Base-by-base conservation (phyloP, 495 filamentous ascomycete species). In the Penicillium cinerascens region DNA sequence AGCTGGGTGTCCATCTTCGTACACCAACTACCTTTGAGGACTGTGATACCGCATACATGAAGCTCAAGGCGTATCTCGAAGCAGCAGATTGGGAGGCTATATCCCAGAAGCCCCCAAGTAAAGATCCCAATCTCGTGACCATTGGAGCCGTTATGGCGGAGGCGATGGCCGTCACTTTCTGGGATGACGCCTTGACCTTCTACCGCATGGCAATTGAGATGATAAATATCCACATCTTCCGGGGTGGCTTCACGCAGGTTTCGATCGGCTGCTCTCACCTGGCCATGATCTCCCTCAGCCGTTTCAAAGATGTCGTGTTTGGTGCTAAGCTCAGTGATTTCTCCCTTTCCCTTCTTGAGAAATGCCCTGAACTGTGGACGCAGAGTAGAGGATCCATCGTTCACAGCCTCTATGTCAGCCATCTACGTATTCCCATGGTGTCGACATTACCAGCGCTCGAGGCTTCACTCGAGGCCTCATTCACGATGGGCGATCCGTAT, bases 91-190 rank as follows among this genome's bases (percentile, higher is more conserved):
- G 82, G 37, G 74, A 79, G 15, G 66, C 78, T 29, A 59, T 87
- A 7, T 58, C 83, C 4, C 70, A 73, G 18, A 80, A 79, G 22
- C 74, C 79, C 3, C 55, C 75, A 42, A 68, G 69, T 39, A 69
- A 74, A 21, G 82, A 88, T 53, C 68, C 77, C 4, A 75, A 68
- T 22, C 61, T 89, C 37, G 69, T 84, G 18, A 86, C 84, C 0
- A 77, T 89, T 10, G 90, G 87, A 15, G 80, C 86, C 0, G 82
- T 95, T 22, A 76, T 95, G 51, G 77, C 83, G 0, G 91, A 95
- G 65, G 83, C 88, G 9, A 79, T 87, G 51, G 82, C 83, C 44
- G 83, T 89, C n/a, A 86, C 86, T 1, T 95, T 87, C 69, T 96
- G 90, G 90, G 84, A 81, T 57, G 83, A 93, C 63, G 70, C 75